A percentile compares a stretch with the other conserved stretches of the same genome.
Conservation (phyloP, 371 early-diverging fungal species). For the Apophysomyces trapeziformis region DNA sequence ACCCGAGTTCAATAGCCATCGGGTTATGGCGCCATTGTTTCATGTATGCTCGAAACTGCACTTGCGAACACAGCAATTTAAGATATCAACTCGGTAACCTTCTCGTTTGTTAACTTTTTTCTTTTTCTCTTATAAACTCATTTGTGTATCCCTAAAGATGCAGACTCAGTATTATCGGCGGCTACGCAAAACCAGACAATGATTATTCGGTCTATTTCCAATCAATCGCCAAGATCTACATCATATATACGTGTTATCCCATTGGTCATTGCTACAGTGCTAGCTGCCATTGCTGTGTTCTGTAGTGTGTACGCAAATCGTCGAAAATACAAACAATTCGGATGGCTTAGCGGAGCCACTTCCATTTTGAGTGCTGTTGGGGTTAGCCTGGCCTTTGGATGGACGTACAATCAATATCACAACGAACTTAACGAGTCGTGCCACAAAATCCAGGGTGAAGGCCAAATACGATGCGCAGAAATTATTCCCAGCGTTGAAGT, state of each 20-base stretch:
- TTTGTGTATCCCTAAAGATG: background rate
- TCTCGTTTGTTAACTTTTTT: background rate
- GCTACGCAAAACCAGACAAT: conserved; percentile 24
- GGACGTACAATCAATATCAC: conserved; percentile 20
- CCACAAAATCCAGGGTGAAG: conserved; percentile 11
- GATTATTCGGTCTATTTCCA: conserved; percentile 28
- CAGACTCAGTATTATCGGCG: background rate
- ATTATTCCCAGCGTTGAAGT: conserved; percentile 29
- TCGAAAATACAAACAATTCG: conserved; percentile 14
- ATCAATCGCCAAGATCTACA: conserved; percentile 21
- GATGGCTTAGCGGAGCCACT: conserved; percentile 29
- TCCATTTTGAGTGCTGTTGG: conserved; percentile 19
- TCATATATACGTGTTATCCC: conserved; percentile 33
- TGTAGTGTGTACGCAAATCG: conserved; percentile 30
- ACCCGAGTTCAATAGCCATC: conserved; percentile 43
- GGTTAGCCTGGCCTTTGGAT: conserved; percentile 25
- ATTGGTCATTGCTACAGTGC: conserved; percentile 24
- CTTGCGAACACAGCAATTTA: conserved; percentile 34
- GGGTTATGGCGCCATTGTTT: conserved; percentile 49
- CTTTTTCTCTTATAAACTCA: conserved; percentile 11
- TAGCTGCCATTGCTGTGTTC: conserved; percentile 26
- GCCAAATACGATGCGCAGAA: conserved; percentile 24
- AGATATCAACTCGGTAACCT: conserved; percentile 41
- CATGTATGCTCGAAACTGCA: conserved; percentile 41
- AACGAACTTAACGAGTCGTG: conserved; percentile 19